Base-by-base conservation (phyloP, 2,329 filamentous ascomycete species). In the Aspergillus awamori region DNA sequence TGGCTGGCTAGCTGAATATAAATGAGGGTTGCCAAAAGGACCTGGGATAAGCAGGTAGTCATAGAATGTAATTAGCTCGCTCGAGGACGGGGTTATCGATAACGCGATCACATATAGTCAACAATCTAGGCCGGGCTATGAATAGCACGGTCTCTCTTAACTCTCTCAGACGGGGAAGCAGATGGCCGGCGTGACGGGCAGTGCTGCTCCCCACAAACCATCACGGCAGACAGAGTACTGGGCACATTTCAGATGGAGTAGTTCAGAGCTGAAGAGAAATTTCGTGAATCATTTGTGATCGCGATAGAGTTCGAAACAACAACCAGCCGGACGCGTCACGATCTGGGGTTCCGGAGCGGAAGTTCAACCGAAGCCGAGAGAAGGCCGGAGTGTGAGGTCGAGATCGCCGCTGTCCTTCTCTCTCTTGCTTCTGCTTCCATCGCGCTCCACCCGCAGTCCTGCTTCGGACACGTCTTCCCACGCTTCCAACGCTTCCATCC, bases 401-500 rank as follows among this genome's bases (percentile, higher is more conserved):
- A 55, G 53, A 55, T 43, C 36, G 53, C 36, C 51, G 68, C 57
- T 63, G 65, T 28, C 66, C 69, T 59, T 62, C 60, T 17, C 30
- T 55, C 53, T 38, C 33, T 55, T 36, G 33, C 53, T 55, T 62
- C 63, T 55, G 55, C 56, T 63, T 63, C 59, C 59, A 59, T 66
- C 53, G 60, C 58, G 60, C 59, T 63, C 63, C 63, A 64, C 63
- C 58, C 38, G 58, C 57, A 43, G 41, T 41, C 53, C 55, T 43
- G 26, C 61, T 56, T 60, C 51, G 33, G 59, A 63, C 65, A 64
- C 65, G 61, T 60, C 58, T 66, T 55, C 39, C 57, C 54, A 66
- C 55, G 61, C 57, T 43, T 59, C 58, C 51, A 49, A 66, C 55
- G 61, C 57, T 43, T 59, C 58, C 51, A 49, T 48, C 39, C 28